Evolutionary conservation across 352 stramenopile species (phyloP), one percentile per base, ranked within the genome.

Genomic region (Phytophthora agathidicida): DNA sequence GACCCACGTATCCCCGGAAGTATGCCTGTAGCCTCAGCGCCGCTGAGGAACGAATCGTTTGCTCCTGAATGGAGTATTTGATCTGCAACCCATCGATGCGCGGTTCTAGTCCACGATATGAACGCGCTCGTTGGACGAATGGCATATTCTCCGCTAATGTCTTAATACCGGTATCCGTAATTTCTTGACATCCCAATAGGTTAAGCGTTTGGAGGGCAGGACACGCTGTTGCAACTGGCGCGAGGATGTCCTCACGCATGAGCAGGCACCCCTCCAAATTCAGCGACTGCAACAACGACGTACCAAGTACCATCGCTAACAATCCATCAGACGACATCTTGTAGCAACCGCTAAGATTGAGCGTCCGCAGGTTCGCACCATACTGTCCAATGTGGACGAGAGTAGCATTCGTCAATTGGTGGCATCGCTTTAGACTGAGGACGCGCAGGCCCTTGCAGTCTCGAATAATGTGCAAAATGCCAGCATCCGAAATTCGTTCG

Each of bases 21-120:
- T 83, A 72, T 0, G 82, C 83, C 36, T 94, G 82, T 5, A 94
- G 74, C 11, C 82, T 75, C n/a, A 94, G 28, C 17, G 75, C 84
- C 0, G 84, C 80, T 10, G 84, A 94, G 24, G 85, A 70, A 33
- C 74, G 65, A 45, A 94, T 92, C 30, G 84, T 91, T 20, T 77
- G 71, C n/a, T 90, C 71, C 43, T 93, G 84, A 3, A 86, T 67
- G 0, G 74, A 86, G 33, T 92, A 89, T 33, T 91, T 94, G 33
- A 88, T 68, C 47, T 78, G 55, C 23, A 84, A 48, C 13, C 70
- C 70, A 43, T 92, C 72, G 7, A 44, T 22, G 22, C 71, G 72
- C 1, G 84, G 84, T 45, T 87, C 82, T 13, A 94, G 58, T 0
- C 84, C 84, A 11, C 82, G 74, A 52, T 91, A 92, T 2, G 50